Evolutionary conservation across 2,329 filamentous ascomycete species (phyloP).

Genomic region (Ophidiomyces ophidiicola): DNA sequence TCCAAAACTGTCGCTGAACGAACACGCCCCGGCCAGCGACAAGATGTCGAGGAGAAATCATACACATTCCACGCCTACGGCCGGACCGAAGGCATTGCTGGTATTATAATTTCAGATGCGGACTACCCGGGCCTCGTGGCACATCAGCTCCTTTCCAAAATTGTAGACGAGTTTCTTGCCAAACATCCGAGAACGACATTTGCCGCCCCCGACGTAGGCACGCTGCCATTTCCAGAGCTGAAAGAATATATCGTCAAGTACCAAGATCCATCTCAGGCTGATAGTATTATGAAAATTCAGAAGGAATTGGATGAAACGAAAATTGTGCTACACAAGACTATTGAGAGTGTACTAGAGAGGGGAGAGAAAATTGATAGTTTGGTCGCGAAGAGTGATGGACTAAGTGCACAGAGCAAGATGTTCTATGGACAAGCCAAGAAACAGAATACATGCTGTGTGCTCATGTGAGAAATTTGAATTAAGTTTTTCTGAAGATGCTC

Average conservation of each 20-base stretch:
- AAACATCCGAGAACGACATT: conserved; percentile 58
- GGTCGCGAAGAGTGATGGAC: conserved; percentile 80
- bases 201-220: conserved; percentile 38
- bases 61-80: conserved; percentile 60
- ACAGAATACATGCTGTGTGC: conserved; percentile 48
- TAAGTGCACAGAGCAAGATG: conserved; percentile 91
- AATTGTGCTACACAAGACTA: conserved; percentile 93
- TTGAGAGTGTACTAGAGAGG: conserved; percentile 55
- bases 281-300: conserved; percentile 91
- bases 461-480: conserved; percentile 34
- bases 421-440: conserved; percentile 69
- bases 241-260: conserved; percentile 68
- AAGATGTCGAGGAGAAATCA: conserved; percentile 42
- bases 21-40: conserved; percentile 65
- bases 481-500: not conserved
- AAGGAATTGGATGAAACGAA: conserved; percentile 96
- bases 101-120: conserved; percentile 57
- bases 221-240: conserved; percentile 59
- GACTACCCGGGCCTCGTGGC: conserved; percentile 38
- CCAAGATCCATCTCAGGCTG: conserved; percentile 77
- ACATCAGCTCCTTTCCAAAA: conserved; percentile 51
- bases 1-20: conserved; percentile 77
- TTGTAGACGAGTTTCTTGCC: conserved; percentile 68
- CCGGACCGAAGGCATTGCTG: conserved; percentile 60
- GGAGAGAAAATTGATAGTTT: conserved; percentile 95